phyloP scores from a whole-genome alignment of 345 rosid genomes.

The Gossypium mustelinum region DNA sequence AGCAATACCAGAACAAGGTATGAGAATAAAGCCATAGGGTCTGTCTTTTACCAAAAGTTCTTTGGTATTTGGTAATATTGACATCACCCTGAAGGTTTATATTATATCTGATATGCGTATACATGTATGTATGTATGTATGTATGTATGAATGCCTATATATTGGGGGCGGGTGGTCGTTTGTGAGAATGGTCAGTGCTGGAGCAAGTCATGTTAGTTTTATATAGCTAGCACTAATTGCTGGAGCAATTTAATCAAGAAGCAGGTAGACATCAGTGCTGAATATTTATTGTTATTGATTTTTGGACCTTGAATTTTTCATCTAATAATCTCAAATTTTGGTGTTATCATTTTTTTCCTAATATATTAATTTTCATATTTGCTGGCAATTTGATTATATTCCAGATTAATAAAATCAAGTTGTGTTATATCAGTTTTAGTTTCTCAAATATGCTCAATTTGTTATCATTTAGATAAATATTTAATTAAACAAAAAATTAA shows the following conservation, averaged over 20 bases:
- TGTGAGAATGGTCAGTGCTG: not conserved
- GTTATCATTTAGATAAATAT: too few species aligned
- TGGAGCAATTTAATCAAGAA: constrained; percentile 33
- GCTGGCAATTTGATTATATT: too few species aligned
- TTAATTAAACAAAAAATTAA: too few species aligned
- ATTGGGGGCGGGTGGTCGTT: not conserved
- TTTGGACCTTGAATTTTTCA: too few species aligned
- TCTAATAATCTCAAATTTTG: too few species aligned
- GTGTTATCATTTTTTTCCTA: too few species aligned
- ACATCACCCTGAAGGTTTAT: not conserved
- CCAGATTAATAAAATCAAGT: too few species aligned
- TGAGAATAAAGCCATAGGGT: not conserved
- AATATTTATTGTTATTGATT: too few species aligned
- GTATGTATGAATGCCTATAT: not conserved
- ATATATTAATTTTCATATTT: too few species aligned
- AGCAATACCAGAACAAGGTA: not conserved
- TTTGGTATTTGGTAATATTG: not conserved
- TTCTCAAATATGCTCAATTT: too few species aligned
- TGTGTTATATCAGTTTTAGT: too few species aligned
- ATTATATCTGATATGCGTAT: not conserved
- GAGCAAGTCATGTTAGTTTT: constrained; percentile 1
- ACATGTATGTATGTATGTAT: not conserved
- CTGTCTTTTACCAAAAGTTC: not conserved
- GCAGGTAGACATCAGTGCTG: constrained; percentile 20
- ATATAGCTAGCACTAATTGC: constrained; percentile 12